Base-by-base conservation (phyloP, 2,329 filamentous ascomycete species). In the Sporothrix phasma region DNA sequence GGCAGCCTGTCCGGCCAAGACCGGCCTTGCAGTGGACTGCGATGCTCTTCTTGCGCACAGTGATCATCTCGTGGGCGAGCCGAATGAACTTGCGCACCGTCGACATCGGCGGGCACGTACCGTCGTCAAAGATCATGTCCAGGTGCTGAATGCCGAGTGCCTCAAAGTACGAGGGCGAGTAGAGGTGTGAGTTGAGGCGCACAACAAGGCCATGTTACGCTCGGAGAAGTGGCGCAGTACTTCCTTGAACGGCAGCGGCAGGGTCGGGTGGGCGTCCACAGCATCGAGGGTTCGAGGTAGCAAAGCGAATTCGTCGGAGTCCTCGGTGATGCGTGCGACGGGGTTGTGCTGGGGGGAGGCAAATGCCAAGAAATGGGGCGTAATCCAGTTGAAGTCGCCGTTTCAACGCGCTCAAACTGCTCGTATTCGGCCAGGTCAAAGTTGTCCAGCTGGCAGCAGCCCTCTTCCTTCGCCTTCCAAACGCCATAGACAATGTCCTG, bases 351-450 rank as follows among this genome's bases (percentile, higher is more conserved):
- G 92, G 11, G 94, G 94, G 22, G 93, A 97, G 51, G 94, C 94
- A 74, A 99, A 97, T 24, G 94, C 94, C 61, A 99, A 84, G 78
- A 99, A 99, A 72, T 92, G 81, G 8, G 93, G 92, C 5, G 92
- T 96, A 65, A 99, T 84, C 94, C 94, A 99, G 84, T 99, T 99
- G 88, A 99, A 99, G 78, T 99, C 94, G 68, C 94, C 94, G 80
- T 97, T 74, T 99, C 94, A 22, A 99, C 94, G 65, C 94, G 85
- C 78, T 99, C 94, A 71, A 85, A 99, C 74, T 85, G 88, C 78
- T 99, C 94, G 74, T 99, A 99, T 84, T 97, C 91, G 77, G 97
- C 92, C 22, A 99, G 83, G 71, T 93, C 92, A 73, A 99, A 99
- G 74, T 94, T 91, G 73, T 95, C 92, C 66, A 99, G 80, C 63